phyloP scores from a whole-genome alignment of 768 basidiomycete species.

The Podaxis sp. region DNA sequence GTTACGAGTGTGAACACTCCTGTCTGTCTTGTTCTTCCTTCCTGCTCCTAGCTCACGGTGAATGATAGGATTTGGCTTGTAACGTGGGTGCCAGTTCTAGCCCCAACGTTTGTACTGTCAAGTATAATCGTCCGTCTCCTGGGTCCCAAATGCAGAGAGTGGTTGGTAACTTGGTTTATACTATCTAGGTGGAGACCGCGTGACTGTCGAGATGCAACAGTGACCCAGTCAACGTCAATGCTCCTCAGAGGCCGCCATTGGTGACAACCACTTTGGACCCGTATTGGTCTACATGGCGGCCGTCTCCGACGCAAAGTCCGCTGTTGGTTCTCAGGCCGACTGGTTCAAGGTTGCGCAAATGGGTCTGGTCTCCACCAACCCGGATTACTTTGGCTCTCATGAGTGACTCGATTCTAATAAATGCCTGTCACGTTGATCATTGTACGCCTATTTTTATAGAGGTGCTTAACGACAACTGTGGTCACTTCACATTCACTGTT shows the following conservation, averaged over 20 bases:
- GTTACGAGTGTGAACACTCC: slow-evolving; percentile 34
- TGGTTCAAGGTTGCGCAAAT: slow-evolving; percentile 53
- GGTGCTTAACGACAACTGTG: slow-evolving; percentile 44
- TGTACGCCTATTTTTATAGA: slow-evolving; percentile 12
- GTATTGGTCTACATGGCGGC: slow-evolving; percentile 46
- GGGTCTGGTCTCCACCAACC: slow-evolving; percentile 44
- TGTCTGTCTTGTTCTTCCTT: slow-evolving; percentile 20
- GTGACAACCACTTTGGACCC: slow-evolving; percentile 48
- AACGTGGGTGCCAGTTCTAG: slow-evolving; percentile 32
- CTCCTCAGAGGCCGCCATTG: slow-evolving; percentile 43
- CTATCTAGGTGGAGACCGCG: slow-evolving; percentile 36
- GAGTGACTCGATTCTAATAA: slow-evolving; percentile 9
- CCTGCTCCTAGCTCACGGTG: not conserved
- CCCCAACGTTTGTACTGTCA: slow-evolving; percentile 36
- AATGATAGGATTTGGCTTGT: slow-evolving; percentile 41
- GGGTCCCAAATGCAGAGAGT: not conserved
- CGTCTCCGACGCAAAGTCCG: slow-evolving; percentile 39
- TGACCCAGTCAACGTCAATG: slow-evolving; percentile 44
- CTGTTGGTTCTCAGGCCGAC: slow-evolving; percentile 32
- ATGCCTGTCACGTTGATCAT: not conserved
- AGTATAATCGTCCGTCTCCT: slow-evolving; percentile 23
- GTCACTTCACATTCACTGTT: slow-evolving; percentile 48
- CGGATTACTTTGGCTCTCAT: slow-evolving; percentile 41
- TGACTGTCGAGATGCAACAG: slow-evolving; percentile 54
- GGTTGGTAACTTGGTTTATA: not conserved